These are phyloP conservation scores for Trichomonas tenax DNA, from an alignment of 208 protist species.

Conservation along the genomic window DNA sequence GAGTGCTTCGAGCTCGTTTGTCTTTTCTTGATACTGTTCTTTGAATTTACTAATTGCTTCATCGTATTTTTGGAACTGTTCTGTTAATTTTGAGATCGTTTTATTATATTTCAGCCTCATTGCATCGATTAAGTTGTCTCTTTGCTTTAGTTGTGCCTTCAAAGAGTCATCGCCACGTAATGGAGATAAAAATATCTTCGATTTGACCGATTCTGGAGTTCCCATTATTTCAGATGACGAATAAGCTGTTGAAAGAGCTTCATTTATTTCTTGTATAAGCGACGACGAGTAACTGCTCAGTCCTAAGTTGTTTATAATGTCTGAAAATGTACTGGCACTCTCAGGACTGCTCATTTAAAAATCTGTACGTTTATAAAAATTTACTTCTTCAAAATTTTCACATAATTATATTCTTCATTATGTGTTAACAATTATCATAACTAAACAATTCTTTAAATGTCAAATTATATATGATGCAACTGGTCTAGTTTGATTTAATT, in stretches of 20 bases:
- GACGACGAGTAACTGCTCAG: background rate
- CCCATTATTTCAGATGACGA: background rate
- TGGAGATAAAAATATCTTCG: background rate
- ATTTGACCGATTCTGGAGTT: background rate
- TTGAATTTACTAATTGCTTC: background rate
- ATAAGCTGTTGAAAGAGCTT: background rate
- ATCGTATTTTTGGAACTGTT: background rate
- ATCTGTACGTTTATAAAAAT: too few relatives aligned
- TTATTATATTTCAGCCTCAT: background rate
- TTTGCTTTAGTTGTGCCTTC: background rate
- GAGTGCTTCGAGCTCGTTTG: background rate
- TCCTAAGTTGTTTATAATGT: background rate
- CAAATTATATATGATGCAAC: too few relatives aligned
- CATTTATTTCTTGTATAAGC: background rate
- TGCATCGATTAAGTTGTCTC: background rate
- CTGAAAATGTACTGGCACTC: background rate
- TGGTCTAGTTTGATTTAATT: too few relatives aligned
- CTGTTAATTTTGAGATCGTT: background rate
- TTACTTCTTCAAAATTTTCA: too few relatives aligned
- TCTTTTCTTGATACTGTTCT: background rate
- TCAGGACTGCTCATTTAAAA: background rate
- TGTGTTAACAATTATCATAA: too few relatives aligned
- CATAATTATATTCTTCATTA: too few relatives aligned
- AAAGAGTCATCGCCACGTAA: background rate
- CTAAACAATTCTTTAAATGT: too few relatives aligned